A percentile compares a stretch with the other conserved stretches of the same genome.
Evolutionary conservation across 108 stramenopile species (phyloP).

Genomic region (Stephanodiscus triporus): DNA sequence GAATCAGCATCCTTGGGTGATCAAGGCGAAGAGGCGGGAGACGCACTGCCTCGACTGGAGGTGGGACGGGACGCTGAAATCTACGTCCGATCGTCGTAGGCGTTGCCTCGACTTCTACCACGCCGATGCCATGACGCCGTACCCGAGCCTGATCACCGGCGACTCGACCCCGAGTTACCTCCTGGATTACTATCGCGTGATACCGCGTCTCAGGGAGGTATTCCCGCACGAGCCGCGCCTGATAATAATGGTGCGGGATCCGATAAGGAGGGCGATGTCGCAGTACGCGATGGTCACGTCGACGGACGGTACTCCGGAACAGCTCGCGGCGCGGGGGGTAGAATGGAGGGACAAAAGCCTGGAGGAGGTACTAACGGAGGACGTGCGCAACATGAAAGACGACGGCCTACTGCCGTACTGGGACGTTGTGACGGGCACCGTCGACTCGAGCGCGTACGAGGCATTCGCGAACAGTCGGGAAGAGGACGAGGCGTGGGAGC

Average conservation of each 20-base stretch:
- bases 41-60: constrained; percentile 98
- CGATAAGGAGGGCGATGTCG: constrained; percentile 86
- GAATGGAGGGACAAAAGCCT: constrained; percentile 86
- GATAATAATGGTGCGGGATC: constrained; percentile 94
- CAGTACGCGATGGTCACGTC: constrained; percentile 97
- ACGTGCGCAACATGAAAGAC: constrained; percentile 66
- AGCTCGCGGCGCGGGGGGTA: constrained; percentile 74
- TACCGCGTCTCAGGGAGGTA: constrained; percentile 80
- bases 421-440: constrained; percentile 55
- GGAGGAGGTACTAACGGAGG: constrained; percentile 81
- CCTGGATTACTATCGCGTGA: constrained; percentile 88
- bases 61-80: constrained; percentile 69
- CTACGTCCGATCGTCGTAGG: constrained; percentile 48
- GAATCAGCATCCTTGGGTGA: constrained; percentile 89
- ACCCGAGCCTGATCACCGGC: constrained; percentile 86
- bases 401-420: constrained; percentile 86
- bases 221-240: constrained; percentile 70
- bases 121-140: constrained; percentile 58
- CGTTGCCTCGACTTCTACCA: constrained; percentile 85
- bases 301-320: constrained; percentile 76
- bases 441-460: constrained; percentile 57
- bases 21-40: constrained; percentile 85
- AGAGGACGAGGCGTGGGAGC: constrained; percentile 73
- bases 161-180: constrained; percentile 97
- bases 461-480: constrained; percentile 53